These are phyloP conservation scores for Neonothopanus nambi DNA, from an alignment of 1,284 basidiomycete species.

Conservation along the genomic window DNA sequence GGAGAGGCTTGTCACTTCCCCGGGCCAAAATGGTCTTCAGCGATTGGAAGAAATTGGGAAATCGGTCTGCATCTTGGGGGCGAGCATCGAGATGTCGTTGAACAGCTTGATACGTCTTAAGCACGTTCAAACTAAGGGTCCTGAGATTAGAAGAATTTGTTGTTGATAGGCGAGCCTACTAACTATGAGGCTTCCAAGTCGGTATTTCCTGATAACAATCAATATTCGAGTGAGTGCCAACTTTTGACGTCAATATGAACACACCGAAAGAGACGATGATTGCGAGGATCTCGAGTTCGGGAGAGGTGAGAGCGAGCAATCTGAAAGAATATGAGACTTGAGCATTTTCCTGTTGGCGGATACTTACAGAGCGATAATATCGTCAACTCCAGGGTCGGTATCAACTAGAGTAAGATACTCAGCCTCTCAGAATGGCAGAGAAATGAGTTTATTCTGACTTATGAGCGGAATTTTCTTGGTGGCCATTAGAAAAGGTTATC, in stretches of 20 bases:
- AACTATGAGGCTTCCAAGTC: constrained; percentile 63
- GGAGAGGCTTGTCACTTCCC: constrained; percentile 74
- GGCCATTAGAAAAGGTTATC: too few relatives aligned
- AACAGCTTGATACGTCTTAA: constrained; percentile 78
- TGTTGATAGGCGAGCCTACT: constrained; percentile 21
- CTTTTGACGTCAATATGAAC: constrained; percentile 19
- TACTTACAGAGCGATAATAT: constrained; percentile 75
- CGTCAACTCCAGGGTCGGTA: constrained; percentile 91
- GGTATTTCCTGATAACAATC: constrained; percentile 59
- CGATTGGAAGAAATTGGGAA: constrained; percentile 53
- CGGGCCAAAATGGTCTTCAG: constrained; percentile 63
- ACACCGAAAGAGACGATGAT: constrained; percentile 79
- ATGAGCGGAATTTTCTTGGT: constrained; percentile 1
- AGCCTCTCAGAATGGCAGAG: too few relatives aligned
- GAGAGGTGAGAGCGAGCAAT: constrained; percentile 70
- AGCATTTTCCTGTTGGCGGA: constrained; percentile 16
- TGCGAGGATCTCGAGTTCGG: constrained; percentile 77
- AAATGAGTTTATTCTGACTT: background rate
- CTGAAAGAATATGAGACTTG: constrained; percentile 34
- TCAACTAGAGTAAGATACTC: constrained; percentile 50
- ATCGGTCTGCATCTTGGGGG: constrained; percentile 58
- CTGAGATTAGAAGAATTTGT: constrained; percentile 7
- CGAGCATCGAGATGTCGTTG: constrained; percentile 61
- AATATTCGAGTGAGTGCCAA: background rate
- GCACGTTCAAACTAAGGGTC: constrained; percentile 68